Conservation (phyloP, 441 rosid species). For the Erodium moschatum region DNA sequence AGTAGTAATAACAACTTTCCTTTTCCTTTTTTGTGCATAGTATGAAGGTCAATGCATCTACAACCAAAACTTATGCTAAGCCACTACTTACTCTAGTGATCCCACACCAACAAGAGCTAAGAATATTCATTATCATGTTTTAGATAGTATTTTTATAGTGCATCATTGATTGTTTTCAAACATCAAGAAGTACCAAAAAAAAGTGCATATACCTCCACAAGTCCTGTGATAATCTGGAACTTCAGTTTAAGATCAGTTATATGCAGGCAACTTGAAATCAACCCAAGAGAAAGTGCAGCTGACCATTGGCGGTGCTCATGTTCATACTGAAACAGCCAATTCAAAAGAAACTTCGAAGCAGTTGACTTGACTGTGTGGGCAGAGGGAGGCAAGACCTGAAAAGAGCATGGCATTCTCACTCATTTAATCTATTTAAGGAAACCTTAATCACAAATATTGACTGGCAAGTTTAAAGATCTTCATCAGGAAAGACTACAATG, state of each 20-base stretch:
- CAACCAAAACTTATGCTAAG: not conserved
- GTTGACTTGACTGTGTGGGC: conserved; percentile 59
- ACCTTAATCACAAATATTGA: conserved; percentile 3
- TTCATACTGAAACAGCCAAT: conserved; percentile 70
- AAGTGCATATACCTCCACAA: conserved; percentile 53
- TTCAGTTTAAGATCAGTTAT: conserved; percentile 78
- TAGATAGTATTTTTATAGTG: not conserved
- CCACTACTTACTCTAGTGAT: not conserved
- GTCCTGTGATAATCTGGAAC: conserved; percentile 56
- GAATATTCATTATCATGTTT: conserved; percentile 4
- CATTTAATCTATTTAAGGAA: not conserved
- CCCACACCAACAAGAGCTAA: not conserved
- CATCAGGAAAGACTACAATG: conserved; percentile 17
- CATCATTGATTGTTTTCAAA: not conserved
- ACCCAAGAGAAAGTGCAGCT: conserved; percentile 85
- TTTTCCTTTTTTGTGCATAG: not conserved
- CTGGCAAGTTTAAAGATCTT: not conserved
- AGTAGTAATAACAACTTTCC: too few relatives aligned
- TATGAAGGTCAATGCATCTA: not conserved
- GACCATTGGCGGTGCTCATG: conserved; percentile 96
- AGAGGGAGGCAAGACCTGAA: conserved; percentile 79
- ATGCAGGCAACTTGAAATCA: conserved; percentile 62
- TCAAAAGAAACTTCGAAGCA: conserved; percentile 72
- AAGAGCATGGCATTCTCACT: conserved; percentile 23
- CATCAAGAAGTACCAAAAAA: conserved; percentile 15